These are phyloP conservation scores for Fragilariopsis cylindrus DNA, from an alignment of 108 stramenopile species.

Conservation along the genomic window DNA sequence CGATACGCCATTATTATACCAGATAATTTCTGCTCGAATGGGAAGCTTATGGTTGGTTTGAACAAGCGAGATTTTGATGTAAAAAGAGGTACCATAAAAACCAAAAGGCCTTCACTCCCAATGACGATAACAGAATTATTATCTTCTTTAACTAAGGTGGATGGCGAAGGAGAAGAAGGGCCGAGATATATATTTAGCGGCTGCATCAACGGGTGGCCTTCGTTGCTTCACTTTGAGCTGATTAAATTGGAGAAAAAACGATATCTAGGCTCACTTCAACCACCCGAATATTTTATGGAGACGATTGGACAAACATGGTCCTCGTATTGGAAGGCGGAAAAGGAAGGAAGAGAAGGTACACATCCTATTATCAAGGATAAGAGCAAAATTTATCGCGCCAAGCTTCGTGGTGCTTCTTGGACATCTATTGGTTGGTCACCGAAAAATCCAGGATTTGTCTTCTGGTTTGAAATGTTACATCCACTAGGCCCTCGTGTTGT, in stretches of 20 bases:
- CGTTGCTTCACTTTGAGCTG: constrained; percentile 49
- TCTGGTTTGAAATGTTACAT: constrained; percentile 48
- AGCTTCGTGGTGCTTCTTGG: constrained; percentile 50
- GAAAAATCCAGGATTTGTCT: constrained; percentile 47
- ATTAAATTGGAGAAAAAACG: constrained; percentile 44
- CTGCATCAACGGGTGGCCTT: constrained; percentile 71
- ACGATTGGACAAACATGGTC: constrained; percentile 25
- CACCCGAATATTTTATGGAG: constrained; percentile 34
- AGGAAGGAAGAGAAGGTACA: constrained; percentile 35
- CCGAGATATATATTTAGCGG: constrained; percentile 64
- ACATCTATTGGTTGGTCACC: constrained; percentile 55
- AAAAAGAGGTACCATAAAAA: constrained; percentile 42
- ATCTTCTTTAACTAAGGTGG: constrained; percentile 48
- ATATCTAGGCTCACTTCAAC: constrained; percentile 28
- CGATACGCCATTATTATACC: constrained; percentile 45
- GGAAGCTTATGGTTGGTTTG: constrained; percentile 30
- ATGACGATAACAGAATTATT: constrained; percentile 46
- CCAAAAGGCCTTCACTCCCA: constrained; percentile 45
- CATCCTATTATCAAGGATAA: constrained; percentile 23
- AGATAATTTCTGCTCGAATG: constrained; percentile 35
- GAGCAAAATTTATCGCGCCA: constrained; percentile 43
- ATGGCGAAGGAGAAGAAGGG: constrained; percentile 27
- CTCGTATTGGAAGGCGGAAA: constrained; percentile 36
- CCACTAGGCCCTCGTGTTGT: constrained; percentile 32
- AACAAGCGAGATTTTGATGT: constrained; percentile 52